Conservation (phyloP, 306 rosid genomes). For the Abrus pulchellus region DNA sequence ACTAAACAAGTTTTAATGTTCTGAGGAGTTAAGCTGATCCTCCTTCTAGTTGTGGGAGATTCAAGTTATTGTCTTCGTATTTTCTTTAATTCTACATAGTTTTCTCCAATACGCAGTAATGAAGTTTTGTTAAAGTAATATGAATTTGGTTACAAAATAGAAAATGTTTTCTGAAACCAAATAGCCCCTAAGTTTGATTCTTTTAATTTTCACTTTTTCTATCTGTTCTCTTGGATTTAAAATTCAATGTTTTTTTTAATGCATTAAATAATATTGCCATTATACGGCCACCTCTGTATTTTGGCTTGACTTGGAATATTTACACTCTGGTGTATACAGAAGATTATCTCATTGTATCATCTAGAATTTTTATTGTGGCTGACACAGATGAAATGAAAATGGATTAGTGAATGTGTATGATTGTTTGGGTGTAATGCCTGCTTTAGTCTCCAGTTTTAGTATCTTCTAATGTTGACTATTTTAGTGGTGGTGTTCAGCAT, state of each 20-base stretch:
- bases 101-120: constrained; percentile 13
- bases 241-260: constrained; percentile 9
- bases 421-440: constrained; percentile 7
- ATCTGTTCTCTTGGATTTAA: background rate
- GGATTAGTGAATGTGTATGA: constrained; percentile 14
- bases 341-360: constrained; percentile 16
- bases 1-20: background rate
- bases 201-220: background rate
- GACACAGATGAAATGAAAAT: constrained; percentile 26
- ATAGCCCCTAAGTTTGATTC: background rate
- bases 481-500: constrained; percentile 7
- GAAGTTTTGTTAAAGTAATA: constrained; percentile 17
- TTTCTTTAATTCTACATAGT: background rate
- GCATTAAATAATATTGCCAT: background rate
- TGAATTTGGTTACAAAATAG: background rate
- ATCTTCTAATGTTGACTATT: constrained; percentile 26
- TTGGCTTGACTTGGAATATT: background rate
- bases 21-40: constrained; percentile 13
- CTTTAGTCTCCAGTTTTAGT: constrained; percentile 13
- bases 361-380: constrained; percentile 21
- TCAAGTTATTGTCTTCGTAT: constrained; percentile 25
- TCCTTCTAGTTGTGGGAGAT: constrained; percentile 29
- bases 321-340: constrained; percentile 1
- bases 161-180: background rate
- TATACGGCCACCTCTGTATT: background rate